Base-by-base conservation (phyloP, 2,329 filamentous ascomycete species). In the Tolypocladium ophioglossoides region DNA sequence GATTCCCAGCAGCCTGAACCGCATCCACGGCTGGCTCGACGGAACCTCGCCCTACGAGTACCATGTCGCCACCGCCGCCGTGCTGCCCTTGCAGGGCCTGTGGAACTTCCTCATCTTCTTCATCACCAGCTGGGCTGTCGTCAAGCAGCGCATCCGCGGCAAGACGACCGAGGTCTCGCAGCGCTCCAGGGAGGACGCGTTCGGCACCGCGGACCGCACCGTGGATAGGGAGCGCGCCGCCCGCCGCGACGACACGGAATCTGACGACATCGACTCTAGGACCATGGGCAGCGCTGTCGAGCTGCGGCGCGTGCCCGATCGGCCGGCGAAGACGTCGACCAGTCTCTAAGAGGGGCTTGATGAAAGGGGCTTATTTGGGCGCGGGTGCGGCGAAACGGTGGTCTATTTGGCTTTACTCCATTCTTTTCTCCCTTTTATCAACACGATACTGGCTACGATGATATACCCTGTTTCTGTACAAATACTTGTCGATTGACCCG, bases 91-190 rank as follows among this genome's bases (percentile, higher is more conserved):
- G 1, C 89, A 92, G 66, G 89, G 89, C 0, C 79, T 90, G 35
- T 91, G 88, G 87, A 92, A 92, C 64, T 80, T 83, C 34, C 72
- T 89, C 52, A 89, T 94, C 54, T 92, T 91, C 69, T 80, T 87
- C 56, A 78, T 79, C 6, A 87, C 86, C 1, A 88, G 77, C 58
- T 78, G 74, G 71, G 52, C 34, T 1, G 57, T 58, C 1, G 57
- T 71, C 18, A 61, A 48, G 38, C 54, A 56, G 20, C 57, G 60
- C 54, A 18, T 53, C 8, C 58, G 50, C 14, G 57, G 50, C 20
- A 50, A 27, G 47, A 5, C 34, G 14, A 44, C 39, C 20, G 41
- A 41, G 41, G 24, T 14, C 20, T 40, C 41, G 47, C 34, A 32
- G n/a, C 30, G 7, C 5, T 39, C 50, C 5, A 35, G n/a, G 10